Base-by-base conservation (phyloP, 2,329 filamentous ascomycete species). In the Verticillium klebahnii region DNA sequence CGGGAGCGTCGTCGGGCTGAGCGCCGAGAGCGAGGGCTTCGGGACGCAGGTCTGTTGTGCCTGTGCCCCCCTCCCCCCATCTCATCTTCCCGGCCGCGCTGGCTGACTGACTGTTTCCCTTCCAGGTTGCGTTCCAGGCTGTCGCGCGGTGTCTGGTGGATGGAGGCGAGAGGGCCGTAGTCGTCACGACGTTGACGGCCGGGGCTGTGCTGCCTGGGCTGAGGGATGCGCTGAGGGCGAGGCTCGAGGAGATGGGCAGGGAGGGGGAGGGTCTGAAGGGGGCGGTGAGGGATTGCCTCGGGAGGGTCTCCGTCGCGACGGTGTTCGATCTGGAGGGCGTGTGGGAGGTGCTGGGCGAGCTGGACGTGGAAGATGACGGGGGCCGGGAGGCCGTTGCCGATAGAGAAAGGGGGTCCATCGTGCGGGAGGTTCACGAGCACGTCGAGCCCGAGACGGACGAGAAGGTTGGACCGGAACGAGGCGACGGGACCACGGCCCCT, bases 261-360 rank as follows among this genome's bases (percentile, higher is more conserved):
- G 60, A 63, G n/a, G 57, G 60, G 3, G 66, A 66, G 7, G 57
- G 66, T 5, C 64, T 64, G 2, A 69, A 63, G 57, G 60, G 34
- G 8, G 69, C 68, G 36, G 67, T 77, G 32, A 74, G 69, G 59
- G 66, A 68, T 2, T 77, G 75, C 61, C 72, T 89, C 3, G 80
- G 82, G 56, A 75, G 75, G 56, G 79, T 87, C 4, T 77, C 80
- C 36, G 75, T 88, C 32, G 82, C 83, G 29, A 77, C 82, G 29
- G 79, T 88, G 1, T 88, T 88, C 65, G 84, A 87, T 63, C 66
- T 85, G 12, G 79, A 86, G 56, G 86, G 86, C 0, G 66, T 88
- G 19, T 81, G 77, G 77, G 84, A 88, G 69, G 84, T 84, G 1
- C 67, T 88, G 37, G 72, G 69, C 2, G 86, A 88, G 66, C 66